A percentile compares a stretch with the other conserved stretches of the same genome.
Conservation (phyloP, 768 basidiomycete genomes). For the Psilocybe sp. region DNA sequence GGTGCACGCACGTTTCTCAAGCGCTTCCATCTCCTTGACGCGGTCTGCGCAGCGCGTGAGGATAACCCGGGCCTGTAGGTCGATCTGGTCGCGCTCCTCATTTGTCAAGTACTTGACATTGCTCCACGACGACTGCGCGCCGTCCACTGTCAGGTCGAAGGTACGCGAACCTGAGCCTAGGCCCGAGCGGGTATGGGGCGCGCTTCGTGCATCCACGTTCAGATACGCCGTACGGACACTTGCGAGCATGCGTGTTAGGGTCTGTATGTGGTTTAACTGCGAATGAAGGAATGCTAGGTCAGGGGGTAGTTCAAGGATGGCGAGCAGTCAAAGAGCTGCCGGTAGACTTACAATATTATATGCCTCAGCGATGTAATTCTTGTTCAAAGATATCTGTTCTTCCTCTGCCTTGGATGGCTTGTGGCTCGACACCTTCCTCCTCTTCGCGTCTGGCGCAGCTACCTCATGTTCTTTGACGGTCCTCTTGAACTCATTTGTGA, state of each 20-base stretch:
- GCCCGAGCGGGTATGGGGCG: slow-evolving; percentile 51
- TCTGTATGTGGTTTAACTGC: slow-evolving; percentile 72
- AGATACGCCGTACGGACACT: slow-evolving; percentile 86
- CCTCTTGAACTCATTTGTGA: slow-evolving; percentile 61
- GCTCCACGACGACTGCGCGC: slow-evolving; percentile 46
- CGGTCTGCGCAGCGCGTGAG: slow-evolving; percentile 83
- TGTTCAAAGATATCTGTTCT: slow-evolving; percentile 43
- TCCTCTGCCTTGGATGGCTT: slow-evolving; percentile 32
- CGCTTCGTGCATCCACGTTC: slow-evolving; percentile 61
- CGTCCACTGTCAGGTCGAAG: slow-evolving; percentile 50
- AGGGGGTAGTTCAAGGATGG: not conserved
- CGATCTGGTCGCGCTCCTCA: slow-evolving; percentile 93
- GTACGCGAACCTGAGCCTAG: slow-evolving; percentile 47
- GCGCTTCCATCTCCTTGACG: slow-evolving; percentile 81
- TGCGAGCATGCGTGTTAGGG: slow-evolving; percentile 67
- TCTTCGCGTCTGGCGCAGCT: slow-evolving; percentile 41
- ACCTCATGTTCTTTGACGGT: slow-evolving; percentile 46
- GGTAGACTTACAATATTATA: slow-evolving; percentile 55
- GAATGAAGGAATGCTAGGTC: not conserved
- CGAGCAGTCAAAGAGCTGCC: not conserved
- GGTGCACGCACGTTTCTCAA: slow-evolving; percentile 78
- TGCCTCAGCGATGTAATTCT: slow-evolving; percentile 73
- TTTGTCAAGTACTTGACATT: slow-evolving; percentile 75
- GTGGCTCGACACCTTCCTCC: slow-evolving; percentile 36
- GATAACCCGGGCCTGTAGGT: slow-evolving; percentile 86